Evolutionary conservation across 2,329 filamentous ascomycete species (phyloP).

Genomic region (Corniculantispora saksenae): DNA sequence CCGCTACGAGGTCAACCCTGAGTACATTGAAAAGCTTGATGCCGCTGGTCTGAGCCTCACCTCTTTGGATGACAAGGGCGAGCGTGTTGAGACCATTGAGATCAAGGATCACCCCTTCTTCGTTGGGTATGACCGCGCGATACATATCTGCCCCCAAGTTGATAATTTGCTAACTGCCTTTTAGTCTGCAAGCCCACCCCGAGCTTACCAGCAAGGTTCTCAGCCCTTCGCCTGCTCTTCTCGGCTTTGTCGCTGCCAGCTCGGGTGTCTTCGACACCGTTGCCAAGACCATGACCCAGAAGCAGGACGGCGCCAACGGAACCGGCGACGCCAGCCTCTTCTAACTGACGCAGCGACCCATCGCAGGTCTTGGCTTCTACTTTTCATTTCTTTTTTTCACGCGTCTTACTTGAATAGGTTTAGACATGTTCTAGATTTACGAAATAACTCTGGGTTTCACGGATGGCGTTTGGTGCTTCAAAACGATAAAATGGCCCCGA

Average conservation of each 20-base stretch:
- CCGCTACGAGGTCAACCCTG: constrained; percentile 87
- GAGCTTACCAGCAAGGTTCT: constrained; percentile 80
- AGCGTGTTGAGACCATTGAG: constrained; percentile 82
- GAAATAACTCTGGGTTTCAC: not conserved
- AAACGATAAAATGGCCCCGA: not conserved
- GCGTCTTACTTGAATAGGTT: not conserved
- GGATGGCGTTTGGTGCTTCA: constrained; percentile 2
- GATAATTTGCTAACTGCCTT: not conserved
- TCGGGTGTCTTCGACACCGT: constrained; percentile 62
- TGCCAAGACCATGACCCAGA: constrained; percentile 16
- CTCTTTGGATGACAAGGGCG: constrained; percentile 75
- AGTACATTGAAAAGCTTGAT: constrained; percentile 68
- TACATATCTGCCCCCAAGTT: not conserved
- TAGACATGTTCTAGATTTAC: not conserved
- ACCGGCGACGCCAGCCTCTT: constrained; percentile 16
- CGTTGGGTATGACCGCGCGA: constrained; percentile 44
- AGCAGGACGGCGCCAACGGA: constrained; percentile 16
- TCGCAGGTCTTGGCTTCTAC: not conserved
- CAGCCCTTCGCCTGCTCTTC: constrained; percentile 68
- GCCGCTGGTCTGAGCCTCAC: constrained; percentile 72
- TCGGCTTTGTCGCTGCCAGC: constrained; percentile 54
- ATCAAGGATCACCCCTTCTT: constrained; percentile 82
- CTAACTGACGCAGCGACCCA: not conserved
- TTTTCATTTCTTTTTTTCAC: not conserved
- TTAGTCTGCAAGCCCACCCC: constrained; percentile 81